These are phyloP conservation scores for Colletotrichum spinosum DNA, from an alignment of 2,329 filamentous ascomycete species.

Conservation along the genomic window DNA sequence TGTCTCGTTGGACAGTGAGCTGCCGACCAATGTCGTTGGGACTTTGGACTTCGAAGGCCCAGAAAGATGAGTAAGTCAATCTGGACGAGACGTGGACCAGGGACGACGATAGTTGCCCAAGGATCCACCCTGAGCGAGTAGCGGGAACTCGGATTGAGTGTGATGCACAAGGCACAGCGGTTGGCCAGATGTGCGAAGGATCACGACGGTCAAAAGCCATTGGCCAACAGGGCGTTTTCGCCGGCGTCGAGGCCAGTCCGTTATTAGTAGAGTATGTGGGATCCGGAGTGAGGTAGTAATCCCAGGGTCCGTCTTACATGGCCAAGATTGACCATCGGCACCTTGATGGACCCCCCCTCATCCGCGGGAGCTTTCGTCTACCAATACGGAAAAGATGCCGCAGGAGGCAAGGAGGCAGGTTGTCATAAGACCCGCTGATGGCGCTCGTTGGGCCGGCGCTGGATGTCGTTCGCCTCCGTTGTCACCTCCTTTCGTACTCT, in stretches of 20 bases:
- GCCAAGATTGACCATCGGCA: constrained; percentile 21
- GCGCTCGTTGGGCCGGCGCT: not conserved
- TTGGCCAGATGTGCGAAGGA: constrained; percentile 5
- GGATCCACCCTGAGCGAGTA: constrained; percentile 5
- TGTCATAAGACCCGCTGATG: constrained; percentile 28
- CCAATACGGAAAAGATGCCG: constrained; percentile 17
- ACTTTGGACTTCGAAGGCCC: too few relatives aligned
- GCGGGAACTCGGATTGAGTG: not conserved
- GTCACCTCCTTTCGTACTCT: not conserved
- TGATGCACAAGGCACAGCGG: constrained; percentile 27
- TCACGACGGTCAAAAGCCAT: not conserved
- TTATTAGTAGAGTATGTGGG: constrained; percentile 7
- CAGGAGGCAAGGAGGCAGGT: too few relatives aligned
- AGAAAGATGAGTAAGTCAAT: too few relatives aligned
- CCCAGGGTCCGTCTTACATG: not conserved
- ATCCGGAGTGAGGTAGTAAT: constrained; percentile 2
- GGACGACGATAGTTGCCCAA: too few relatives aligned
- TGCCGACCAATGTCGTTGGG: too few relatives aligned
- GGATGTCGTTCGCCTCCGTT: not conserved
- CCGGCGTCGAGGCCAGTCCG: constrained; percentile 5
- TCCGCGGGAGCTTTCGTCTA: constrained; percentile 5
- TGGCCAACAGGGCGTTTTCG: constrained; percentile 9
- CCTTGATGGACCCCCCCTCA: constrained; percentile 32
- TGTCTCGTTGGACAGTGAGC: too few relatives aligned
- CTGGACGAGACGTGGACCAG: too few relatives aligned